These are phyloP conservation scores for Gamsiella multidivaricata DNA, from an alignment of 192 early-diverging fungal genomes.

Conservation along the genomic window DNA sequence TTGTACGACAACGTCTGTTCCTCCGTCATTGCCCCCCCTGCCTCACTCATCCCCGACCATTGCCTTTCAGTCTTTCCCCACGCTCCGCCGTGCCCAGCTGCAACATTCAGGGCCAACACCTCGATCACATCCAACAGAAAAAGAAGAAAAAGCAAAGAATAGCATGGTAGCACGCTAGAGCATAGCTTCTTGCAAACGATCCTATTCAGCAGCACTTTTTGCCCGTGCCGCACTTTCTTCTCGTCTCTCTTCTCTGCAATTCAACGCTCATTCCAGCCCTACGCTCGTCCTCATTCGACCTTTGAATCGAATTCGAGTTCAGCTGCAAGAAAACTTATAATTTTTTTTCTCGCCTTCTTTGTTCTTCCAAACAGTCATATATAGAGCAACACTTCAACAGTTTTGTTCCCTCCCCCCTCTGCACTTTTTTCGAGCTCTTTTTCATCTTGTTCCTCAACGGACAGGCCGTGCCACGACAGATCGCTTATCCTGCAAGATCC, in stretches of 20 bases:
- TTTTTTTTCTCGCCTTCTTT: conserved; percentile 2
- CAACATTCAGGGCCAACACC: not conserved
- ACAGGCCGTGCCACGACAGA: too few relatives aligned
- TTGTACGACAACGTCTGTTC: conserved; percentile 6
- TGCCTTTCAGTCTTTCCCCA: not conserved
- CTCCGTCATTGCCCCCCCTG: not conserved
- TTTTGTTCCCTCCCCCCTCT: not conserved
- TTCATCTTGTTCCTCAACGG: not conserved
- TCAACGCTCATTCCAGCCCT: not conserved
- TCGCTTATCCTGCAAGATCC: not conserved
- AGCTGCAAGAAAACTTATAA: not conserved
- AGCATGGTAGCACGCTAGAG: too few relatives aligned
- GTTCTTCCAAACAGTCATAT: not conserved
- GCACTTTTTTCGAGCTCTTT: not conserved
- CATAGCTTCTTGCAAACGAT: too few relatives aligned
- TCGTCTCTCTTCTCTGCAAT: not conserved
- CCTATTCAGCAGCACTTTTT: too few relatives aligned
- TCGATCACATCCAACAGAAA: not conserved
- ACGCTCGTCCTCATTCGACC: not conserved
- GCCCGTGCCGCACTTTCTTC: not conserved
- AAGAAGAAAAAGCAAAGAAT: too few relatives aligned
- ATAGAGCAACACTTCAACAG: not conserved
- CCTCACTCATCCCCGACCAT: not conserved
- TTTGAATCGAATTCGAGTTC: not conserved
- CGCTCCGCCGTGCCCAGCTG: not conserved